Base-by-base conservation (phyloP, 495 filamentous ascomycete genomes). In the Paragyromitra xinjiangensis region DNA sequence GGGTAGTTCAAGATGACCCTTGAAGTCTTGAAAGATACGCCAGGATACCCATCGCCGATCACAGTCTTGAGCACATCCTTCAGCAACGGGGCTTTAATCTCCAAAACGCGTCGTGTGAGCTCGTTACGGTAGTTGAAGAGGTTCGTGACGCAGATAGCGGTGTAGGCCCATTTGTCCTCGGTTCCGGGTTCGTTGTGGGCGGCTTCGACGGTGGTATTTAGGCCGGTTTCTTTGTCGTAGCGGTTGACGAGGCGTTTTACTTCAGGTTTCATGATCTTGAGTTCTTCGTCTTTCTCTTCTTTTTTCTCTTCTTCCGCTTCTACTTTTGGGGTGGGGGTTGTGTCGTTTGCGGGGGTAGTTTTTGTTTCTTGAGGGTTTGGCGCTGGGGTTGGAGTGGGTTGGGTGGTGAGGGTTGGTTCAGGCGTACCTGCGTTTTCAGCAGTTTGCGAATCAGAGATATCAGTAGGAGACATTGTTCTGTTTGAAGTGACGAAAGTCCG, bases 11-110 rank as follows among this genome's bases (percentile, higher is more conserved):
- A 42, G 16, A 45, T 34, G 2, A 75, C 64, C 6, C 73, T 64
- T 53, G 63, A 71, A 4, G 71, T 65, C 14, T 37, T 26, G 55
- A 78, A 78, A 3, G 64, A 59, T 2, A 75, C 48, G 0, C 71
- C 71, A 6, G 71, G 76, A 16, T 78, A 78, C 37, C 65, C 65
- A 66, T 78, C 70, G 6, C 64, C 76, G 12, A 78, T 64, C 3
- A 69, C 72, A 8, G 56, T 19, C 12, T 74, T 69, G 14, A 75
- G 64, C 8, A 65, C 26, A 0, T 69, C 34, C 48, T 78, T 78
- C 1, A 75, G 19, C 4, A 66, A 11, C 6, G 76, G 76, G 9
- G 39, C 44, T 24, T 78, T 75, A 16, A 70, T 64, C 26, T 75
- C 42, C 1, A 78, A n/a, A 11, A 39, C 48, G 19, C 58, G 64